Percentiles rank a stretch among this genome's conserved stretches.
Evolutionary conservation across 2,329 filamentous ascomycete genomes (phyloP).

Genomic region (Ophiostoma montium): DNA sequence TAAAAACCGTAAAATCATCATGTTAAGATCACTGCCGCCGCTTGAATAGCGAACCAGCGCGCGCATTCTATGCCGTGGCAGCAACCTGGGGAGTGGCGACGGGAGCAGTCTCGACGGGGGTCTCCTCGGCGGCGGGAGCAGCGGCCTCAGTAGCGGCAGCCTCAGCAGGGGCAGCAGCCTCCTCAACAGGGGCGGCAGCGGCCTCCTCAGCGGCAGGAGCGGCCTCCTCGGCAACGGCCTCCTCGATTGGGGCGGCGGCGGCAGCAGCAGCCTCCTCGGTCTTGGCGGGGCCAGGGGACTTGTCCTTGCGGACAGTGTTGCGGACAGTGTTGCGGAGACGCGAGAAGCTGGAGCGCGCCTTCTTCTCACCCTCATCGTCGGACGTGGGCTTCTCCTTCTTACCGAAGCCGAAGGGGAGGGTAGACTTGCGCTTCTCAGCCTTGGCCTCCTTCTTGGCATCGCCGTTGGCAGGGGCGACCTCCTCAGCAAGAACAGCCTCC

Average conservation of each 20-base stretch:
- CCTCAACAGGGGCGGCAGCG: conserved; percentile 18
- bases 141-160: conserved; percentile 22
- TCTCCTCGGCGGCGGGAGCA: conserved; percentile 19
- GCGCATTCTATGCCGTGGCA: conserved; percentile 33
- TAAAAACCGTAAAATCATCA: conserved; percentile 11
- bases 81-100: conserved; percentile 33
- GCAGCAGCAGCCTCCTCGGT: conserved; percentile 21
- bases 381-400: conserved; percentile 71
- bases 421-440: conserved; percentile 68
- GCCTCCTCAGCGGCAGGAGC: conserved; percentile 19
- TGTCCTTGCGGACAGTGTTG: conserved; percentile 26
- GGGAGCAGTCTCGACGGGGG: conserved; percentile 21
- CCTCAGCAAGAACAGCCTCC: conserved; percentile 19
- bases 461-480: conserved; percentile 30
- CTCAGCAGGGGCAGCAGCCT: conserved; percentile 17
- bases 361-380: conserved; percentile 50
- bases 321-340: conserved; percentile 46
- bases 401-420: conserved; percentile 53
- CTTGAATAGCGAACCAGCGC: conserved; percentile 7
- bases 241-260: conserved; percentile 19
- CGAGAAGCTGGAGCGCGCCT: conserved; percentile 43
- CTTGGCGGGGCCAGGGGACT: conserved; percentile 31
- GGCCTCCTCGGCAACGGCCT: conserved; percentile 17
- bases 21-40: conserved; percentile 12
- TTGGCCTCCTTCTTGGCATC: conserved; percentile 52